Percentiles rank a stretch among this genome's conserved stretches.
phyloP scores from a whole-genome alignment of 2,329 filamentous ascomycete genomes.

The Calonectria pteridis region DNA sequence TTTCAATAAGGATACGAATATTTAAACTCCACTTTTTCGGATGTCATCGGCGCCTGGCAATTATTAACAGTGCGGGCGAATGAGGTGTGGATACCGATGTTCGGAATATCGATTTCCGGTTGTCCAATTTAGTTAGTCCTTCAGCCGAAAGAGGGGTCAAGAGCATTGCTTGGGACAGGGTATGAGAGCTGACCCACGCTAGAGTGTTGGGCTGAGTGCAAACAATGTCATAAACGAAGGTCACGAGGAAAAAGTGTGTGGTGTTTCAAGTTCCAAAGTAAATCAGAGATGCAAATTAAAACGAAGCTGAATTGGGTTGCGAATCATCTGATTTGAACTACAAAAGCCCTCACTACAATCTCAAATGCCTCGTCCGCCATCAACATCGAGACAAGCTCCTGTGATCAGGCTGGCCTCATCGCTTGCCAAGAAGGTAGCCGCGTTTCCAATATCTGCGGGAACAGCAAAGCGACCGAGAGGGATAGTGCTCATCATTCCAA shows the following conservation, averaged over 20 bases:
- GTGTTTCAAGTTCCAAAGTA: not conserved
- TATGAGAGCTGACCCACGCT: not conserved
- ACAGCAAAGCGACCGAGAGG: conserved; percentile 5
- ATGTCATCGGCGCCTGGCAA: not conserved
- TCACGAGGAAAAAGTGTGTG: not conserved
- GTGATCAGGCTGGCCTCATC: conserved; percentile 17
- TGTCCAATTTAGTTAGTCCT: not conserved
- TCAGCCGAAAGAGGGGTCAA: not conserved
- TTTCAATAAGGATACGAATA: not conserved
- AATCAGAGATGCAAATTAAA: not conserved
- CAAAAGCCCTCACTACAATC: not conserved
- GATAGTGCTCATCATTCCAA: conserved; percentile 13
- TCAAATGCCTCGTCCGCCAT: conserved; percentile 11
- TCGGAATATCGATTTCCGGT: not conserved
- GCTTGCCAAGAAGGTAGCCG: conserved; percentile 6
- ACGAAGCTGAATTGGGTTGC: not conserved
- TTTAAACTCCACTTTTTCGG: not conserved
- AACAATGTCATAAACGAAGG: not conserved
- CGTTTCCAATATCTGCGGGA: conserved; percentile 17
- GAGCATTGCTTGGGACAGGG: not conserved
- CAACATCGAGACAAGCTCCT: conserved; percentile 11
- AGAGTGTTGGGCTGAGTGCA: not conserved
- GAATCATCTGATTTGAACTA: not conserved
- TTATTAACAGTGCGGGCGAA: not conserved
- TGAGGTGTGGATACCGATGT: not conserved